Conservation (phyloP, 129 eudicot genomes). For the Smallanthus sonchifolius region DNA sequence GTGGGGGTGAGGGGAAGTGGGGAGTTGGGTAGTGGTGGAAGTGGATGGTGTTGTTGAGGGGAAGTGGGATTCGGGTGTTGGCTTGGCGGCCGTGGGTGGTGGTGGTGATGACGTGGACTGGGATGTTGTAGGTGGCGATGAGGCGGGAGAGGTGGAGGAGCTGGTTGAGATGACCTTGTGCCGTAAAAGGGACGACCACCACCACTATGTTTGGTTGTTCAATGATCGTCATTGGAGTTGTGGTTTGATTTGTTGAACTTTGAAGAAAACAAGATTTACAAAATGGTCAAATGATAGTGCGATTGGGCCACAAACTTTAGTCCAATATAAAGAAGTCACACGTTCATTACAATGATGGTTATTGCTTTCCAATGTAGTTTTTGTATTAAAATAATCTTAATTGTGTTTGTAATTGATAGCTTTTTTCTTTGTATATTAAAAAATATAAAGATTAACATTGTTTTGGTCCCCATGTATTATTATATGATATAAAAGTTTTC, state of each 20-base stretch:
- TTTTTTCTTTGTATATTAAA: no score
- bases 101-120: constrained; percentile 39
- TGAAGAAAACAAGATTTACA: neutral
- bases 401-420: no score
- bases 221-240: constrained; percentile 6
- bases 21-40: constrained; percentile 46
- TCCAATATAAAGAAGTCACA: no score
- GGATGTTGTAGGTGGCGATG: constrained; percentile 39
- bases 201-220: neutral
- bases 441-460: no score
- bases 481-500: no score
- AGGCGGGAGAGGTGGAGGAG: constrained; percentile 48
- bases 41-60: neutral
- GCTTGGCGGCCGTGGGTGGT: constrained; percentile 40
- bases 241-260: no score
- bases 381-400: no score
- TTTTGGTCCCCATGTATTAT: no score
- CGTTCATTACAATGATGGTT: no score
- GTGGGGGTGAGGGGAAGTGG: constrained; percentile 35
- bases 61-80: constrained; percentile 29
- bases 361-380: no score
- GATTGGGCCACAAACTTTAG: neutral
- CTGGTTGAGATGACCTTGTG: constrained; percentile 52
- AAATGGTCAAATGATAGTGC: neutral
- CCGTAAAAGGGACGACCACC: constrained; percentile 41